These are phyloP conservation scores for Pharus latifolius DNA, from an alignment of 176 grass and related monocot genomes.

Conservation along the genomic window DNA sequence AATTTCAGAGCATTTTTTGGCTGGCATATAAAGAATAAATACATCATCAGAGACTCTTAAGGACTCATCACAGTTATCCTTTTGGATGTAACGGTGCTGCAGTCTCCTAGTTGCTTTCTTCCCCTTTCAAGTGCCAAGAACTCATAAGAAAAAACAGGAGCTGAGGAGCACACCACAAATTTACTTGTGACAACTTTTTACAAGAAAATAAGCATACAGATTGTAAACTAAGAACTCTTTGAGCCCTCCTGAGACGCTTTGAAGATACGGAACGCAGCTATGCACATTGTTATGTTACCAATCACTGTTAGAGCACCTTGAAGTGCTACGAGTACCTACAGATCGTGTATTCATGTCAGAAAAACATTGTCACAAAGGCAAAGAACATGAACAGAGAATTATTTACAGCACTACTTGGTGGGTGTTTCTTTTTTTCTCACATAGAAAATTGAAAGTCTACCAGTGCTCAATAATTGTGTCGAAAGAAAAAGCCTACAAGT, in stretches of 20 bases:
- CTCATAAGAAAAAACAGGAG: not conserved
- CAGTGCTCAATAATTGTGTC: not conserved
- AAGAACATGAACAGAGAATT: not conserved
- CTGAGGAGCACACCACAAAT: not conserved
- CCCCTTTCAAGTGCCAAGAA: not conserved
- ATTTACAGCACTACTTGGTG: not conserved
- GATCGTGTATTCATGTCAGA: not conserved
- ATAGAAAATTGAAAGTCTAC: not conserved
- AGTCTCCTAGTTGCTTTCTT: not conserved
- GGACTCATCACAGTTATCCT: not conserved
- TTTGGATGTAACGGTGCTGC: not conserved
- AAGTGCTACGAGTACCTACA: constrained; percentile 73
- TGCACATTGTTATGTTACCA: constrained; percentile 86
- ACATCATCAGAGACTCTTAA: not conserved
- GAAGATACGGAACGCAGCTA: constrained; percentile 83
- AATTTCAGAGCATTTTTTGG: not conserved
- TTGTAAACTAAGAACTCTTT: constrained; percentile 35
- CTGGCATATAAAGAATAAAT: not conserved
- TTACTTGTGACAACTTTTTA: not conserved
- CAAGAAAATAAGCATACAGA: not conserved
- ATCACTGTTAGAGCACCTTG: constrained; percentile 73
- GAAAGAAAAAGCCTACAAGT: not conserved
- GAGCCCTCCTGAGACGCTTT: constrained; percentile 67
- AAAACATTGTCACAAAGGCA: not conserved
- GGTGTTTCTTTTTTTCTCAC: not conserved